Base-by-base conservation (phyloP, 2,329 filamentous ascomycete species). In the Ophiostoma sp. region DNA sequence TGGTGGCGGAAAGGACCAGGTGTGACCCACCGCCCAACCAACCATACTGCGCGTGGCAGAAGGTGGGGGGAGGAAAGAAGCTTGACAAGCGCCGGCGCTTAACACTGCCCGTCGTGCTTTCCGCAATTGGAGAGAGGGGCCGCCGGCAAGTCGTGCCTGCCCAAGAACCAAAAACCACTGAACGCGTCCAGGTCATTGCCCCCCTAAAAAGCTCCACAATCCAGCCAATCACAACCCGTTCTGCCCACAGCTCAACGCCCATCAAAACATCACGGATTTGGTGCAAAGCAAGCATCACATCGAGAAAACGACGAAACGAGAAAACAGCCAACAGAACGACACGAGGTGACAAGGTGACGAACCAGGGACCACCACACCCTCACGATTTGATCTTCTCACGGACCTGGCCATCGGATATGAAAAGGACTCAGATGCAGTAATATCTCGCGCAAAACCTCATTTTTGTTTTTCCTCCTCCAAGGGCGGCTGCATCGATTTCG, bases 101-200 rank as follows among this genome's bases (percentile, higher is more conserved):
- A 75, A 36, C 39, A 64, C 57, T 31, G 28, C 36, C 22, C 36
- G 12, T 59, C 22, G 39, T 59, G 48, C 50, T 42, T 45, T 45
- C 50, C 69, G 17, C 17, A 28, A 33, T 70, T n/a, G 59, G 64
- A 59, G 25, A 28, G 45, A 57, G 48, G 45, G 52, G 42, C 42
- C 42, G 17, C 3, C n/a, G n/a, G 4, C 50, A 4, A 52, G 50
- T 19, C 55, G 55, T 33, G 55, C 70, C 70, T 72, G 55, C 64
- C 63, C 66, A 11, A 63, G 9, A 77, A 75, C 36, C 11, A n/a
- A 66, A 63, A 63, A 42, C 61, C n/a, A 64, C 78, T 76, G 78
- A 80, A 70, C 72, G 72, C 72, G 72, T 73, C 42, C 66, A 28
- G n/a, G 22, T 22, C n/a, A 15, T 19, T 7, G 11, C 12, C 31